Base-by-base conservation (phyloP, 345 rosid genomes). In the Fremontodendron californicum region DNA sequence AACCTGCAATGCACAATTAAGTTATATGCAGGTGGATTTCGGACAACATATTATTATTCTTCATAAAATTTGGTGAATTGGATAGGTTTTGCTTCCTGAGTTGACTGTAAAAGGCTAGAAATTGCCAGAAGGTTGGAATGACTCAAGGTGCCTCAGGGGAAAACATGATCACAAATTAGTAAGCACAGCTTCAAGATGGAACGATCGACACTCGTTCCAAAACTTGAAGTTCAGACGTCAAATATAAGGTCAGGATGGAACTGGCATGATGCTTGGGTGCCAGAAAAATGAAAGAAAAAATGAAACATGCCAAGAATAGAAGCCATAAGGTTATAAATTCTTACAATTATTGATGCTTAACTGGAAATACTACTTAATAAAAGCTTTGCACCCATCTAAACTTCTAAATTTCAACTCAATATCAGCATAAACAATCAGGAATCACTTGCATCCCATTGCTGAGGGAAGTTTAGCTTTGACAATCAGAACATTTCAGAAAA, bases 141-240 rank as follows among this genome's bases (percentile, higher is more conserved):
- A 49, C 55, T 49, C 21, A 5, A 49, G 23, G 3, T 52, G 23
- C 25, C 3, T 8, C 2, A 1, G 23, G 25, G n/a, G 16, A 16
- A 48, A 15, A 48, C n/a, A 48, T 48, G 52, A 49, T 3, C 54
- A 49, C 8, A 49, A 49, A 16, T 16, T 49, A 5, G 54, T 92
- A 46, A 45, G 4, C 15, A 12, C 3, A 12, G 49, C 39, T 94
- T 87, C 80, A 90, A 77, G 85, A 88, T 87, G 1, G 93, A 45
- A 45, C 15, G 6, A 15, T 48, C 4, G n/a, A 48, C 52, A 55
- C 61, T 21, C 25, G 3, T 6, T 1, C 25, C 58, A 52, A 52
- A 52, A 6, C 5, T 52, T 52, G 25, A 6, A 49, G 55, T 52
- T 52, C 46, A 16, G 58, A 52, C 5, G 58, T 52, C 27, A n/a